A percentile compares a stretch with the other conserved stretches of the same genome.
Conservation (phyloP, 306 rosid genomes). For the Cicer yamashitae region DNA sequence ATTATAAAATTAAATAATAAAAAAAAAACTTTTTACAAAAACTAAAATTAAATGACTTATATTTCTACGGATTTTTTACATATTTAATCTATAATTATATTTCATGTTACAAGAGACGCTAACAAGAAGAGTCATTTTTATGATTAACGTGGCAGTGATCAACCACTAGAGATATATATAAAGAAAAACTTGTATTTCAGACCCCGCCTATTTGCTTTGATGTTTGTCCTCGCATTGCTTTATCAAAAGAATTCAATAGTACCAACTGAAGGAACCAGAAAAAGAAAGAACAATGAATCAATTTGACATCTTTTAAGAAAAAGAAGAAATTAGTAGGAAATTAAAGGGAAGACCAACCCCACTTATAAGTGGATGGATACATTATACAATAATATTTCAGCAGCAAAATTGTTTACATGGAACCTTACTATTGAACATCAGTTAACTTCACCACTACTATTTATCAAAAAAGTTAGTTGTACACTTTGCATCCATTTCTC, state of each 20-base stretch:
- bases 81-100: too few species aligned
- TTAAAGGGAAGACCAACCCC: slow-evolving; percentile 39
- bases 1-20: too few species aligned
- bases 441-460: slow-evolving; percentile 24
- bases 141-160: too few species aligned
- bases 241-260: slow-evolving; percentile 49
- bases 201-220: too few species aligned
- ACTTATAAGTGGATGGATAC: neutral
- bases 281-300: slow-evolving; percentile 16
- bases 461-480: slow-evolving; percentile 27
- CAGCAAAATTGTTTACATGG: slow-evolving; percentile 7
- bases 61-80: too few species aligned
- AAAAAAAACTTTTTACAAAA: too few species aligned
- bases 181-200: too few species aligned
- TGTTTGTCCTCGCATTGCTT: neutral
- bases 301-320: slow-evolving; percentile 38
- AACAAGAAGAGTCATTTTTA: too few species aligned
- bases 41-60: too few species aligned
- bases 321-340: slow-evolving; percentile 30
- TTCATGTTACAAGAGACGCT: too few species aligned
- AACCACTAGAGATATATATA: too few species aligned
- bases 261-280: slow-evolving; percentile 30
- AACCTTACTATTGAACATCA: slow-evolving; percentile 35
- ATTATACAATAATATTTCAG: neutral
- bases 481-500: slow-evolving; percentile 12